Evolutionary conservation across 371 early-diverging fungal species (phyloP).

Genomic region (Syncephalis plumigaleata): DNA sequence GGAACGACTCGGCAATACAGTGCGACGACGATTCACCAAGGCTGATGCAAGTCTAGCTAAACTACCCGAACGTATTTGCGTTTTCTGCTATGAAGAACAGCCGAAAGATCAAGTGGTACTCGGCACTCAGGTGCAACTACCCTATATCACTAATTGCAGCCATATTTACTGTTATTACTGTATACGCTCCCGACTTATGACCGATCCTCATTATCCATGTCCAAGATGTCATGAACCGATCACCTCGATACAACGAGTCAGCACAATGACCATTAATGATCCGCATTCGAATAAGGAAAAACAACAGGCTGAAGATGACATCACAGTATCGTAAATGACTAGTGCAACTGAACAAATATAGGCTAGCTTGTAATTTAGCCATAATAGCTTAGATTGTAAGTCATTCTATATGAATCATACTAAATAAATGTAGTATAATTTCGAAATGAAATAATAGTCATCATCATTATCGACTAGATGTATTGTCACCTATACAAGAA

Average conservation of each 20-base stretch:
- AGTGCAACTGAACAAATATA: no score
- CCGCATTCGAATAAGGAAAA: no score
- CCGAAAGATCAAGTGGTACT: slow-evolving; percentile 7
- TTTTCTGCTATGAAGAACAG: slow-evolving; percentile 45
- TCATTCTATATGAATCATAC: no score
- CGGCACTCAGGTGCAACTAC: slow-evolving; percentile 29
- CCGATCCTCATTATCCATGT: slow-evolving; percentile 16
- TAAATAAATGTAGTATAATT: no score
- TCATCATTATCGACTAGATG: no score
- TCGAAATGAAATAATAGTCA: no score
- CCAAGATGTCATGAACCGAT: slow-evolving; percentile 4
- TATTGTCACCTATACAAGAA: no score
- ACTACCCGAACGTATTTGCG: slow-evolving; percentile 45
- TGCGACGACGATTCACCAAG: slow-evolving; percentile 30
- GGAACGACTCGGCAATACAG: slow-evolving; percentile 41
- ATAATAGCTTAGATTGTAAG: no score
- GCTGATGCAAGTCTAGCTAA: slow-evolving; percentile 27
- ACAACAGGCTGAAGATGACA: no score
- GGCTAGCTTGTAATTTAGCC: no score
- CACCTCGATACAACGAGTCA: slow-evolving; percentile 8
- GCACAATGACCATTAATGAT: not conserved
- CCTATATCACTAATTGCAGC: slow-evolving; percentile 62
- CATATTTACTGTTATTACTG: slow-evolving; percentile 84
- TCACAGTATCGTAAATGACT: no score
- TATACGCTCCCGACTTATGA: slow-evolving; percentile 53